Base-by-base conservation (phyloP, 1,284 basidiomycete species). In the Mycosarcoma mackinlayi region DNA sequence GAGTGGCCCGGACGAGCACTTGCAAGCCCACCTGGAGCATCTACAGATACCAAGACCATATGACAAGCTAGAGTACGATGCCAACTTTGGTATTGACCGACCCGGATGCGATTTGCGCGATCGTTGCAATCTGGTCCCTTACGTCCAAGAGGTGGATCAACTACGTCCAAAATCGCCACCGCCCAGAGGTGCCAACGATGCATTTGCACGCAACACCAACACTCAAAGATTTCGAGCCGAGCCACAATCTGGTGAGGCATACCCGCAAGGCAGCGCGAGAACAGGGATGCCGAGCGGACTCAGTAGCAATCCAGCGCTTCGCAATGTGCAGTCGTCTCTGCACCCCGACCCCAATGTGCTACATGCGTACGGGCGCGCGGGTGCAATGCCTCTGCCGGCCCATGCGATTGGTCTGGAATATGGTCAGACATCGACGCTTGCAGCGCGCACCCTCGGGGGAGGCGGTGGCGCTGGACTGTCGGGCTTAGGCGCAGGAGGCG, bases 141-240 rank as follows among this genome's bases (percentile, higher is more conserved):
- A 49, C 38, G 42, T 60, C 11, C 51, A 74, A 4, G 62, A 75
- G 31, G 62, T 75, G 14, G 80, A 82, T 9, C 44, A 52, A 21
- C 64, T 82, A 14, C 67, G 80, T 28, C 80, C 80, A 0, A 79
- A 75, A 24, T 75, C 72, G 13, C 80, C 80, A 10, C 69, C 71
- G 6, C 60, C 60, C 1, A 49, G 67, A 31, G 52, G 50, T 27
- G 45, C 24, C 3, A 47, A 37, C 19, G 52, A 24, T 16, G 9
- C 37, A 3, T 33, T 40, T 10, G 47, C 19, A 4, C 47, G 51
- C 45, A 47, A 27, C 25, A 24, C 23, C 24, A n/a, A n/a, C n/a
- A 52, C 27, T 16, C 11, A 27, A 9, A 34, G 39, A 13, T 35
- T 14, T 16, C 30, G 41, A 38, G 8, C 44, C 18, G 49, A 39